Percentiles rank a stretch among this genome's conserved stretches.
phyloP scores from a whole-genome alignment of 805 yeast genomes.

The Saccharomycopsis sp. region DNA sequence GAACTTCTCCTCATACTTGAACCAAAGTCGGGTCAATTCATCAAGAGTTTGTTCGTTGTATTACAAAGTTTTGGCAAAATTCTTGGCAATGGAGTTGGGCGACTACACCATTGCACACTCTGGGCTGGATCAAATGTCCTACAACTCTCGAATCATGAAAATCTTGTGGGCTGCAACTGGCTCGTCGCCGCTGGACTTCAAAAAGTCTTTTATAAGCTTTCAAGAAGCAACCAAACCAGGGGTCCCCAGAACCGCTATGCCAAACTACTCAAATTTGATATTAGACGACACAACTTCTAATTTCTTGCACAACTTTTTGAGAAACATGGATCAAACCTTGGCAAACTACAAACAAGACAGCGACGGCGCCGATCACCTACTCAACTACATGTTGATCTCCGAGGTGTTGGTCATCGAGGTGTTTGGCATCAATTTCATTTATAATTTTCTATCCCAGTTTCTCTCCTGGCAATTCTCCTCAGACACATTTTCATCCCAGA shows the following conservation, averaged over 20 bases:
- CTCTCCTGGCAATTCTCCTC: conserved; percentile 35
- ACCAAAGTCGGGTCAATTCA: not conserved
- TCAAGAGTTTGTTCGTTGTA: not conserved
- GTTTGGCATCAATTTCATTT: conserved; percentile 40
- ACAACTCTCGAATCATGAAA: too few species aligned
- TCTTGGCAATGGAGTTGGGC: conserved; percentile 10
- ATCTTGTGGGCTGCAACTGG: too few species aligned
- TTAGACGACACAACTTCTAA: conserved; percentile 1
- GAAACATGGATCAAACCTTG: conserved; percentile 8
- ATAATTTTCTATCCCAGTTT: conserved; percentile 38
- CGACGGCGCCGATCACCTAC: not conserved
- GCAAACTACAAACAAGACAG: not conserved
- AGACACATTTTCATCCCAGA: too few species aligned
- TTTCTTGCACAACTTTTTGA: conserved; percentile 7
- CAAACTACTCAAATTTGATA: conserved; percentile 10
- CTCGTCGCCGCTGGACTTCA: too few species aligned
- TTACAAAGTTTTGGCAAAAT: conserved; percentile 10
- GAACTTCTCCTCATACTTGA: conserved; percentile 7
- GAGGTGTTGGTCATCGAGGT: conserved; percentile 24
- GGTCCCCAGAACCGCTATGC: conserved; percentile 9
- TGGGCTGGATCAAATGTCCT: too few species aligned
- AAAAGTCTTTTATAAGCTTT: too few species aligned
- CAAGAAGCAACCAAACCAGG: conserved; percentile 1
- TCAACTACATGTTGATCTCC: conserved; percentile 8
- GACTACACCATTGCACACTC: too few species aligned